These are phyloP conservation scores for Yamadazyma olivae DNA, from an alignment of 805 yeast genomes.

Conservation along the genomic window DNA sequence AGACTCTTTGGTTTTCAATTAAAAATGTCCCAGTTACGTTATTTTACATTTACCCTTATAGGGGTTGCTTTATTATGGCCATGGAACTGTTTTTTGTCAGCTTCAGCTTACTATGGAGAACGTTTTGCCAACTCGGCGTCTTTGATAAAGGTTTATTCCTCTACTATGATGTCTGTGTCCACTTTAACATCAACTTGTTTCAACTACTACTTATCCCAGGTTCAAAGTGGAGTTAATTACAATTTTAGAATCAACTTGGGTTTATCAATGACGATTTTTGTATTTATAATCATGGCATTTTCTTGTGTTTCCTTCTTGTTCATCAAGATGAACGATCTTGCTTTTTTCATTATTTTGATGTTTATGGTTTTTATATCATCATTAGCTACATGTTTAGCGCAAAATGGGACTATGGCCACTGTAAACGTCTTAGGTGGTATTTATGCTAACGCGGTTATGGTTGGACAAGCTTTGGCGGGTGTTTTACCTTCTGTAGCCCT, in stretches of 20 bases:
- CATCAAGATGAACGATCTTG: conserved; percentile 31
- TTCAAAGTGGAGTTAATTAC: conserved; percentile 61
- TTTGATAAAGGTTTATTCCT: conserved; percentile 60
- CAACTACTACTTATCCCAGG: conserved; percentile 61
- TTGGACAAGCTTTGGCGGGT: conserved; percentile 94
- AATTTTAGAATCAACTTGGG: conserved; percentile 59
- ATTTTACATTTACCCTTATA: conserved; percentile 58
- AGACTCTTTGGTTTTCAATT: conserved; percentile 5
- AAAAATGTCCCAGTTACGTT: conserved; percentile 36
- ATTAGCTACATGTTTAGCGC: conserved; percentile 77
- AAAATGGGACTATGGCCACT: conserved; percentile 87
- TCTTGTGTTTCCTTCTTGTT: conserved; percentile 41
- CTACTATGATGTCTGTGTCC: conserved; percentile 86
- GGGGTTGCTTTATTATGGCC: conserved; percentile 93
- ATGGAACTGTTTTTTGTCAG: conserved; percentile 89
- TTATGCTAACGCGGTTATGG: conserved; percentile 87
- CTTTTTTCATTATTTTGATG: conserved; percentile 57
- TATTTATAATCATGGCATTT: conserved; percentile 57
- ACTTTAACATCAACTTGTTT: conserved; percentile 63
- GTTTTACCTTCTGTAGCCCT: conserved; percentile 80
- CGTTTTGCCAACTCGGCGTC: conserved; percentile 51
- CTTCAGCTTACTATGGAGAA: conserved; percentile 73
- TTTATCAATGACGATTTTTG: conserved; percentile 49
- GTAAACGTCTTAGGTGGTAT: conserved; percentile 73
- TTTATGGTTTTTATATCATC: conserved; percentile 61